Base-by-base conservation (phyloP, 306 rosid species). In the Citrullus mucosospermus region DNA sequence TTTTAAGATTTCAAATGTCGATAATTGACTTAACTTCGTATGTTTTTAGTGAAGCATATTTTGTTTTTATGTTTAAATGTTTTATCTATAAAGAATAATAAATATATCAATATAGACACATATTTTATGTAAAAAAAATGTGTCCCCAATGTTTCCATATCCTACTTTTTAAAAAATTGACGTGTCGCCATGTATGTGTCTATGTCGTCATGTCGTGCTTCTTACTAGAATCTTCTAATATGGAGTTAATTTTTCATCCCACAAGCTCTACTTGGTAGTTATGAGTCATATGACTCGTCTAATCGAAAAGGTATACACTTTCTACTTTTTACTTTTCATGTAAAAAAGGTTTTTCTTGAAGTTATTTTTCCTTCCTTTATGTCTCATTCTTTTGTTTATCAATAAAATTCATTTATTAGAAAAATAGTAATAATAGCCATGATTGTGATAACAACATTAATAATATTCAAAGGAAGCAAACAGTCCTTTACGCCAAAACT, bases 401-500 rank as follows among this genome's bases (percentile, higher is more conserved):
- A 73, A 73, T 30, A 73, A 50, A 17, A 30, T 73, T 30, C 14
- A 22, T 71, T 71, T 2, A 25, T 51, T 16, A 73, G 15, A 51
- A 73, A 14, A 8, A 30, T 67, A 44, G 18, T 4, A 73, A 73
- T 30, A 15, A 54, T 51, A 73, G 28, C 22, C 43, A 73, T 8
- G 25, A 73, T 73, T 30, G 20, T 12, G 13, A 28, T 51, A 73
- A n/a, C 32, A 28, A 36, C 16, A 51, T 25, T 30, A 76, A 38
- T 71, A 36, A 22, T 76, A 55, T 59, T 9, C 14, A 25, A 14
- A 71, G 17, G n/a, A 30, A 71, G 62, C 17, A 61, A 79, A 22
- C 9, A 30, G 53, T 1, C 8, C n/a, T 50, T 14, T 48, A 28
- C 44, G 53, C 60, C 83, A 77, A 67, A 88, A 82, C 97, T 86